A percentile compares a stretch with the other conserved stretches of the same genome.
phyloP scores from a whole-genome alignment of 805 yeast genomes.

The Candida koratica region DNA sequence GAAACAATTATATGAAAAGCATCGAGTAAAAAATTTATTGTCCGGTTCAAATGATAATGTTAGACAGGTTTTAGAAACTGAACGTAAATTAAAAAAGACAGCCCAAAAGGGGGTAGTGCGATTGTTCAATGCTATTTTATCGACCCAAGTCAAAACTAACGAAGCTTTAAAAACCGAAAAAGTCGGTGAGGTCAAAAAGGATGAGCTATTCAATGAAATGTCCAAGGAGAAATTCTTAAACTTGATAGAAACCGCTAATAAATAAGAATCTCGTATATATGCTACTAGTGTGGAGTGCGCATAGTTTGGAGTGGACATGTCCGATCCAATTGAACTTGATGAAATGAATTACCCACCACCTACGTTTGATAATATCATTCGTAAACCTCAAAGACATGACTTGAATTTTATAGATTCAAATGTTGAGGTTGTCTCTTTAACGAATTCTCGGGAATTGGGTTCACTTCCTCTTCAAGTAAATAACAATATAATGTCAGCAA shows the following conservation, averaged over 20 bases:
- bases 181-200: slow-evolving; percentile 47
- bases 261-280: neutral
- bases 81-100: slow-evolving; percentile 64
- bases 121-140: slow-evolving; percentile 76
- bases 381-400: slow-evolving; percentile 5
- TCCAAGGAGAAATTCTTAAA: slow-evolving; percentile 89
- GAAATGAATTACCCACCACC: neutral
- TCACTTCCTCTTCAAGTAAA: slow-evolving; percentile 7
- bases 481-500: slow-evolving; percentile 31
- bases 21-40: slow-evolving; percentile 62
- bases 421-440: neutral
- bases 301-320: too few species aligned
- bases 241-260: slow-evolving; percentile 44
- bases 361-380: slow-evolving; percentile 1
- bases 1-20: slow-evolving; percentile 59
- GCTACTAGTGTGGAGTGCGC: too few species aligned
- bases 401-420: neutral
- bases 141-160: slow-evolving; percentile 65
- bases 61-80: slow-evolving; percentile 60
- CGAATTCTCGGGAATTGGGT: neutral
- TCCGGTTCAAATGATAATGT: slow-evolving; percentile 59
- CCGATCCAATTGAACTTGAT: neutral
- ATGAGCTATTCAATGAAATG: slow-evolving; percentile 66
- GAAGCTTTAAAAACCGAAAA: slow-evolving; percentile 46
- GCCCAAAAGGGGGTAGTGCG: slow-evolving; percentile 88